Base-by-base conservation (phyloP, 2,329 filamentous ascomycete species). In the Aulographum hederae region DNA sequence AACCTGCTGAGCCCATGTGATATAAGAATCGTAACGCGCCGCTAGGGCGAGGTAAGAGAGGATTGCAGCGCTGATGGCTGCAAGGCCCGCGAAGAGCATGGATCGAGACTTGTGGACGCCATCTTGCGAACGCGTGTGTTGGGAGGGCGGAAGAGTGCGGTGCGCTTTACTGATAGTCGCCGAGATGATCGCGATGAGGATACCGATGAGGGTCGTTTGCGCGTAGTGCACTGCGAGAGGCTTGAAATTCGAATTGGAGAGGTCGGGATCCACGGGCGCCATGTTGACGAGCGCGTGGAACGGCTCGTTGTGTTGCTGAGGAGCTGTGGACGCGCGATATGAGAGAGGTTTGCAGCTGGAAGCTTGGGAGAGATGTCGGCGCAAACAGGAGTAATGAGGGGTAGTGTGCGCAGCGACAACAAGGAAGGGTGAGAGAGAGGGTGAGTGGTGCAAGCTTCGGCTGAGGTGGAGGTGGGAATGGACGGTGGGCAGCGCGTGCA, bases 1-100 rank as follows among this genome's bases (percentile, higher is more conserved):
- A 32, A 50, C 50, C 28, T 53, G 41, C 30, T 52, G 44, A n/a
- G 57, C 61, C 65, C 65, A 69, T 19, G 56, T 47, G 26, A 53
- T 47, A 46, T 68, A 69, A 3, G 62, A 66, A 13, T 61, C 43
- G 4, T 51, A 46, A 31, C 57, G 57, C 42, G 61, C 61, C 18
- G 45, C 41, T 21, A 57, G 45, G 28, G 55, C 53, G 39, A 61
- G 57, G 38, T 59, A 62, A 3, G 50, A 51, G 4, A 61, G 56
- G 2, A 53, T 45, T 2, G 46, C 45, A 17, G 68, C 43, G 33
- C 63, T 64, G n/a, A 58, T 34, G 16, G 56, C 31, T 4, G 61
- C 57, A n/a, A 68, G 49, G 16, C 47, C 31, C 1, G 53, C 47
- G 46, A 68, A 65, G 15, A 56, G 32, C 18, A 43, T 35, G 20